Evolutionary conservation across 768 basidiomycete species (phyloP), one percentile per base, ranked within the genome.

Genomic region (Kwoniella mangroviensis): DNA sequence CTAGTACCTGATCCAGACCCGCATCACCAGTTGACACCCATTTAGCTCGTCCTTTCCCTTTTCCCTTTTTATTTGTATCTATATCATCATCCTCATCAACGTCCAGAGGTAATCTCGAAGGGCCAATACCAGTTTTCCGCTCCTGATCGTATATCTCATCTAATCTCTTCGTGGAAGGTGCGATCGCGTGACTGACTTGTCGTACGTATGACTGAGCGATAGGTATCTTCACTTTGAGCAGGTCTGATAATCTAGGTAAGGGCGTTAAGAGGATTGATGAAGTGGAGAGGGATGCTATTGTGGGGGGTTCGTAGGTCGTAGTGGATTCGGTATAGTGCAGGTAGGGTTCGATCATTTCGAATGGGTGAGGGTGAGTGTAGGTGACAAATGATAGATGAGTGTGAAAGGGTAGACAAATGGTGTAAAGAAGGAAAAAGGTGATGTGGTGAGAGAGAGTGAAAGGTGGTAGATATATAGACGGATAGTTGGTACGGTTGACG

Each of bases 21-120:
- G 79, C 67, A 79, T 96, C 92, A 1, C 94, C 94, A 0, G 91
- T 91, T 0, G 91, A 89, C 74, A 91, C 88, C 63, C 82, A 85
- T 60, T 87, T 86, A 15, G 84, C 84, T 63, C 57, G 9, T 40
- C 69, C 73, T 55, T 56, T 61, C 49, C 34, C 65, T 62, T 65
- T 62, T n/a, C 69, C 56, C 67, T 24, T 57, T 34, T 53, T 40
- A 42, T 17, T 22, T 10, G 13, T 45, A 28, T 54, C 28, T 19
- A 5, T 17, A 49, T 19, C 28, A 11, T 54, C 69, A 26, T 22
- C 67, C 57, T 40, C 66, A 43, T 55, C 28, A n/a, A 4, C 61
- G 17, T 21, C 19, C 22, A 22, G 26, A n/a, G 43, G 24, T 9
- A 53, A 53, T 28, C 54, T 59, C 2, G 55, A 57, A 17, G 65